Percentiles rank a stretch among this genome's conserved stretches.
phyloP scores from a whole-genome alignment of 345 rosid genomes.

The Pelargonium nanum region DNA sequence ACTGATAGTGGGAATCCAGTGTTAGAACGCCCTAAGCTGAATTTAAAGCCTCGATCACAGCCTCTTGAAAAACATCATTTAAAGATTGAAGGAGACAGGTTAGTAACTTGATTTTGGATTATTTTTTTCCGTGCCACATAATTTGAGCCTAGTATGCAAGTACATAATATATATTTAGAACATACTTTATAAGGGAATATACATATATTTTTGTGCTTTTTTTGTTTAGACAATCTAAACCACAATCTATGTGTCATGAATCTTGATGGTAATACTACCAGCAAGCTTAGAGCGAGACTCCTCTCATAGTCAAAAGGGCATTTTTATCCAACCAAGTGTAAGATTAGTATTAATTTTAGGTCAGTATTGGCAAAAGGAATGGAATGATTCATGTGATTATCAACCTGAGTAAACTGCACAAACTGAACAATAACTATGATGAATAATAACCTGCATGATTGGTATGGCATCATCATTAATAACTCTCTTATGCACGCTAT shows the following conservation, averaged over 20 bases:
- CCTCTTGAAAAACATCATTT: slow-evolving; percentile 39
- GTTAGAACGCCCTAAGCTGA: slow-evolving; percentile 49
- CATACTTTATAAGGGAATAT: no score
- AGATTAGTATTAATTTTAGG: background rate
- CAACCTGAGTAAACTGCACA: background rate
- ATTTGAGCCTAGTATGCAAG: no score
- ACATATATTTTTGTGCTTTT: no score
- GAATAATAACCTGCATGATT: no score
- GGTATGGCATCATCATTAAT: no score
- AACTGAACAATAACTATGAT: no score
- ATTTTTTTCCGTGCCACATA: background rate
- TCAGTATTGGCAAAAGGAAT: background rate
- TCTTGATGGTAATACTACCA: no score
- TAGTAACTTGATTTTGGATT: slow-evolving; percentile 5
- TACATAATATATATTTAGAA: no score
- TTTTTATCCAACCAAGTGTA: background rate
- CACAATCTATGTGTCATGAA: no score
- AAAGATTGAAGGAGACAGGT: slow-evolving; percentile 54
- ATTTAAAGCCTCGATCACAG: slow-evolving; percentile 53
- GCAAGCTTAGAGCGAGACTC: no score
- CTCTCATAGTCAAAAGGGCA: background rate
- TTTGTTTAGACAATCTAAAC: no score
- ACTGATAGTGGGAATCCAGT: slow-evolving; percentile 41
- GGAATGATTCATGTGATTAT: background rate
- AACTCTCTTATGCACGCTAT: background rate